Conservation (phyloP, 805 yeast species). For the Kuraishia borneana region DNA sequence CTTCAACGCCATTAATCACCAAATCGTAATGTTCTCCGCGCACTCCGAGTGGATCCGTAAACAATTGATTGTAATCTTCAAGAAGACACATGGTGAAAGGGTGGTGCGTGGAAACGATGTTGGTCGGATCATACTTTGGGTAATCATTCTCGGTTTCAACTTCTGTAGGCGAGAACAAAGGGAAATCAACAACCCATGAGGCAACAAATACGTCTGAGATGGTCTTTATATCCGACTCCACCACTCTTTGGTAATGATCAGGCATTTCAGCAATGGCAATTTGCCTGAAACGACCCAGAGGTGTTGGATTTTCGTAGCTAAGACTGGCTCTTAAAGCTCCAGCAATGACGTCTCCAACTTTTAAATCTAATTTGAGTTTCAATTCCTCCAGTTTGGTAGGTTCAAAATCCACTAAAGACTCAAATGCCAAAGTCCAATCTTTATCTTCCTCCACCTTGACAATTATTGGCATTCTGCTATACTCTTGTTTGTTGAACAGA, state of each 20-base stretch:
- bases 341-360: conserved; percentile 67
- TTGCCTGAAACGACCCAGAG: conserved; percentile 80
- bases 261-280: conserved; percentile 44
- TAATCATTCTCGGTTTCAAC: conserved; percentile 20
- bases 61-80: conserved; percentile 52
- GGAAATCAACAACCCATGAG: conserved; percentile 87
- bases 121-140: conserved; percentile 45
- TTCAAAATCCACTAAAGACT: conserved; percentile 16
- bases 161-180: conserved; percentile 76
- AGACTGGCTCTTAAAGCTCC: conserved; percentile 59
- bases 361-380: conserved; percentile 25
- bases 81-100: conserved; percentile 91
- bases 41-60: conserved; percentile 45
- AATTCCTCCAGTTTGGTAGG: conserved; percentile 17
- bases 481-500: conserved; percentile 27
- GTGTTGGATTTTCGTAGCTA: conserved; percentile 91
- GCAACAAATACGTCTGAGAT: conserved; percentile 39
- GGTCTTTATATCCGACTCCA: conserved; percentile 10
- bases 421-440: conserved; percentile 30
- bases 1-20: conserved; percentile 87
- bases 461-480: conserved; percentile 49
- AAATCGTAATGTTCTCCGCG: conserved; percentile 91
- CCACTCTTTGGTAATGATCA: conserved; percentile 21
- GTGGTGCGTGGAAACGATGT: conserved; percentile 75
- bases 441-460: conserved; percentile 36